phyloP scores from a whole-genome alignment of 2,329 filamentous ascomycete species.

The Xylariaceae sp. region DNA sequence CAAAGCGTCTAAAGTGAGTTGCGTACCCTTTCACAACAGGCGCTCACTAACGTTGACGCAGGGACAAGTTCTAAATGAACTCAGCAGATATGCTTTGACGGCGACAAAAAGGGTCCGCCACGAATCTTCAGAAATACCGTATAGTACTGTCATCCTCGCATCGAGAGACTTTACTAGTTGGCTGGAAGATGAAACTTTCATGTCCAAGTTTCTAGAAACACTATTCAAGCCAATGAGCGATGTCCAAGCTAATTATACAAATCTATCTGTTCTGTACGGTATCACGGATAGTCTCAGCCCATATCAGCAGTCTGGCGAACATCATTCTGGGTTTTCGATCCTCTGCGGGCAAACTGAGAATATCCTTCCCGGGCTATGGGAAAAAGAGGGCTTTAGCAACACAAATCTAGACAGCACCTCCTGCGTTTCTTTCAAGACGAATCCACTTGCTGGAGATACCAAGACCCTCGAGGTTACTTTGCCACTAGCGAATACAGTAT shows the following conservation, averaged over 20 bases:
- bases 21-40: not conserved
- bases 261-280: slow-evolving; percentile 57
- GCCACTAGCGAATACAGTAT: slow-evolving; percentile 79
- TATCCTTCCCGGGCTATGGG: slow-evolving; percentile 56
- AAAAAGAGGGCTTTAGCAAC: slow-evolving; percentile 34
- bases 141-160: slow-evolving; percentile 57
- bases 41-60: slow-evolving; percentile 17
- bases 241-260: slow-evolving; percentile 6
- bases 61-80: slow-evolving; percentile 18
- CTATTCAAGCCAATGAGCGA: slow-evolving; percentile 26
- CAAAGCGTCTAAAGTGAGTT: slow-evolving; percentile 31
- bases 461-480: slow-evolving; percentile 52
- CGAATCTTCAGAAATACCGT: slow-evolving; percentile 17
- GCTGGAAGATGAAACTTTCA: slow-evolving; percentile 52
- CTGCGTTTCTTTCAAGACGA: slow-evolving; percentile 50
- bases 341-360: slow-evolving; percentile 49
- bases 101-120: not conserved
- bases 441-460: slow-evolving; percentile 31
- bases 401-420: slow-evolving; percentile 45
- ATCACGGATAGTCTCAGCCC: slow-evolving; percentile 62
- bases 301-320: slow-evolving; percentile 37
- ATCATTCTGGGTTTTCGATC: slow-evolving; percentile 56
- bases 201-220: slow-evolving; percentile 42
- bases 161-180: slow-evolving; percentile 55
- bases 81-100: slow-evolving; percentile 5